Percentiles rank a stretch among this genome's conserved stretches.
These are phyloP conservation scores for Macrophomina tecta DNA, from an alignment of 2,329 filamentous ascomycete species.

Conservation along the genomic window DNA sequence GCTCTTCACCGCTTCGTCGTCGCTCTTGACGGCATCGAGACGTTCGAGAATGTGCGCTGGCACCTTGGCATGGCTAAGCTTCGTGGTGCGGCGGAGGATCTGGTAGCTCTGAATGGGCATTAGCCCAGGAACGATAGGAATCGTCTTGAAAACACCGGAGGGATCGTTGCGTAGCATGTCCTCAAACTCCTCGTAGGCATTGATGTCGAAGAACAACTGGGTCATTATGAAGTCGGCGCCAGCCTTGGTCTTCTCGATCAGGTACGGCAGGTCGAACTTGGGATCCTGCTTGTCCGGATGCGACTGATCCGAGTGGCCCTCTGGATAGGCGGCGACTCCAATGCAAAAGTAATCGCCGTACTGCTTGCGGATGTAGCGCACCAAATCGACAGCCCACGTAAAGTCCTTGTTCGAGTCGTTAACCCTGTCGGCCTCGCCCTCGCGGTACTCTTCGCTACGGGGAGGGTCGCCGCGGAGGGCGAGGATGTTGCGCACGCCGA, in stretches of 20 bases:
- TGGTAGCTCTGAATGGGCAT: slow-evolving; percentile 99
- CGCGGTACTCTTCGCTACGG: slow-evolving; percentile 83
- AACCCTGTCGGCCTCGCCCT: slow-evolving; percentile 63
- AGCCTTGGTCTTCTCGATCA: slow-evolving; percentile 88
- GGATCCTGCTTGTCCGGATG: slow-evolving; percentile 78
- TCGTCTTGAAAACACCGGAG: slow-evolving; percentile 81
- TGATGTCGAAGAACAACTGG: slow-evolving; percentile 91
- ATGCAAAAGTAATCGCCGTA: slow-evolving; percentile 97
- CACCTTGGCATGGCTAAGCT: slow-evolving; percentile 87
- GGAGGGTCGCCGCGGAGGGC: slow-evolving; percentile 92
- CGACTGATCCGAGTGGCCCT: slow-evolving; percentile 91
- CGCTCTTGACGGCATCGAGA: slow-evolving; percentile 74
- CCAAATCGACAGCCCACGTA: slow-evolving; percentile 85
- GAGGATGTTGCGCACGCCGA: slow-evolving; percentile 93
- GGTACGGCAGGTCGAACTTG: slow-evolving; percentile 75
- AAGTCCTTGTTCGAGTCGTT: slow-evolving; percentile 76
- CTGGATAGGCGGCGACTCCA: slow-evolving; percentile 92
- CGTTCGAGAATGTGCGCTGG: slow-evolving; percentile 73
- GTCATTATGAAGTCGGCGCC: slow-evolving; percentile 99
- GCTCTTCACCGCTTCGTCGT: slow-evolving; percentile 81
- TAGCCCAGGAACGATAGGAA: slow-evolving; percentile 90
- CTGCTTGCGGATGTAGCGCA: slow-evolving; percentile 82
- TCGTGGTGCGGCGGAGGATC: slow-evolving; percentile 91
- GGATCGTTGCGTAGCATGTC: slow-evolving; percentile 76
- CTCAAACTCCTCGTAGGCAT: slow-evolving; percentile 84